Conservation (phyloP, 73 alveolate genomes). For the Urostyla sp. region DNA sequence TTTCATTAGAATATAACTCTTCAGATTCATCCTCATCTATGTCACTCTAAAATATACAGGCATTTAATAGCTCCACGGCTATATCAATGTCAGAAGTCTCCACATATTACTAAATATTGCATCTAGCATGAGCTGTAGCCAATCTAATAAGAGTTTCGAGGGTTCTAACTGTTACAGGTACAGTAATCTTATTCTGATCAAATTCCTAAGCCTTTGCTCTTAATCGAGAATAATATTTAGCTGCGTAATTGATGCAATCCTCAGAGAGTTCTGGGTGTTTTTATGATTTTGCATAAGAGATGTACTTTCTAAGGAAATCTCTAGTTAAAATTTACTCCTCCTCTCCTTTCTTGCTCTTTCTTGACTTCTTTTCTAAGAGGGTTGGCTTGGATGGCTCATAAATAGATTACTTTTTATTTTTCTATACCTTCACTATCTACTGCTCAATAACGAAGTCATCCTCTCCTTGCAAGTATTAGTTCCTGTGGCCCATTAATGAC, state of each 20-base stretch:
- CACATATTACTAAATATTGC: conserved; percentile 79
- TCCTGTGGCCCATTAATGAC: conserved; percentile 61
- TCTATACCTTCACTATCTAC: conserved; percentile 19
- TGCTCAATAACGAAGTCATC: conserved; percentile 63
- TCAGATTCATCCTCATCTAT: no score
- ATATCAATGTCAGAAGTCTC: conserved; percentile 82
- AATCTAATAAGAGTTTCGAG: conserved; percentile 95
- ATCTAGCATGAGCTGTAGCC: conserved; percentile 97
- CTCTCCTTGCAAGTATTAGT: conserved; percentile 83
- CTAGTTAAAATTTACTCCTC: conserved; percentile 78
- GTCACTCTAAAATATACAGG: conserved; percentile 69
- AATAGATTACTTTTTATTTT: conserved; percentile 66
- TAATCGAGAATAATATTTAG: conserved; percentile 85
- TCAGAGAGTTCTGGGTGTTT: conserved; percentile 80
- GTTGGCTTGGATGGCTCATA: conserved; percentile 61
- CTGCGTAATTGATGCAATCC: conserved; percentile 85
- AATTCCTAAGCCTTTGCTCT: conserved; percentile 86
- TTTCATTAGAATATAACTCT: no score
- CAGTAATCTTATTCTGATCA: conserved; percentile 70
- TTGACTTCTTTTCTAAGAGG: conserved; percentile 12
- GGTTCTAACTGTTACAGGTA: conserved; percentile 96
- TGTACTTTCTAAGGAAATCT: conserved; percentile 90
- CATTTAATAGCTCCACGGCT: conserved; percentile 85
- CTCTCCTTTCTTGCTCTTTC: conserved; percentile 32
- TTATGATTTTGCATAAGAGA: conserved; percentile 91